These are phyloP conservation scores for Flammula alnicola DNA, from an alignment of 1,284 basidiomycete genomes.

Conservation along the genomic window DNA sequence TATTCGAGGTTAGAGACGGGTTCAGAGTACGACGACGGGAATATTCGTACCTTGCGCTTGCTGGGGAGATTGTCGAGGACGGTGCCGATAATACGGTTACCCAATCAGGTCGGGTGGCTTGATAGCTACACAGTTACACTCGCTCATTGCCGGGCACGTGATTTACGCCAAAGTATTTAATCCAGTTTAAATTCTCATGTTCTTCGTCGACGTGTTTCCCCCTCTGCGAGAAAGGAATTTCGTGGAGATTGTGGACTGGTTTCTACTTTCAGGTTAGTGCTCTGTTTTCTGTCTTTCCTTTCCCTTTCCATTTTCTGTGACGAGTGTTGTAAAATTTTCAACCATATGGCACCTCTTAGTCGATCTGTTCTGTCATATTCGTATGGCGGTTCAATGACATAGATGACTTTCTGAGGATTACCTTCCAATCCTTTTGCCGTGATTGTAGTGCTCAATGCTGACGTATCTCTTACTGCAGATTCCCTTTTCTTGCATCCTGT, in stretches of 20 bases:
- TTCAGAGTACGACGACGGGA: slow-evolving; percentile 9
- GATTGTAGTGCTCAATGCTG: too few species aligned
- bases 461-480: slow-evolving; percentile 10
- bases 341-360: slow-evolving; percentile 89
- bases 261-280: slow-evolving; percentile 23
- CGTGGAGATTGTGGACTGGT: background rate
- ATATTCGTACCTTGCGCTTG: slow-evolving; percentile 30
- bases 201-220: slow-evolving; percentile 1
- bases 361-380: slow-evolving; percentile 58
- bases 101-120: slow-evolving; percentile 38
- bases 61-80: slow-evolving; percentile 29
- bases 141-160: slow-evolving; percentile 39
- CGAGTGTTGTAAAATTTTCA: slow-evolving; percentile 75
- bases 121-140: slow-evolving; percentile 34
- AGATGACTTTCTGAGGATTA: slow-evolving; percentile 75
- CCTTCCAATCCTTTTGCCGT: slow-evolving; percentile 10
- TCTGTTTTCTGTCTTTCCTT: slow-evolving; percentile 15
- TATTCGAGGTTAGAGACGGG: slow-evolving; percentile 4
- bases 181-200: background rate
- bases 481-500: slow-evolving; percentile 3
- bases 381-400: slow-evolving; percentile 72
- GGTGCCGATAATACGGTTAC: slow-evolving; percentile 22
- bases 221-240: background rate
- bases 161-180: slow-evolving; percentile 19
- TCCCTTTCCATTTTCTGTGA: slow-evolving; percentile 48